Evolutionary conservation across 2,329 filamentous ascomycete genomes (phyloP), one percentile per base, ranked within the genome.

Genomic region (Mariannaea sp.): DNA sequence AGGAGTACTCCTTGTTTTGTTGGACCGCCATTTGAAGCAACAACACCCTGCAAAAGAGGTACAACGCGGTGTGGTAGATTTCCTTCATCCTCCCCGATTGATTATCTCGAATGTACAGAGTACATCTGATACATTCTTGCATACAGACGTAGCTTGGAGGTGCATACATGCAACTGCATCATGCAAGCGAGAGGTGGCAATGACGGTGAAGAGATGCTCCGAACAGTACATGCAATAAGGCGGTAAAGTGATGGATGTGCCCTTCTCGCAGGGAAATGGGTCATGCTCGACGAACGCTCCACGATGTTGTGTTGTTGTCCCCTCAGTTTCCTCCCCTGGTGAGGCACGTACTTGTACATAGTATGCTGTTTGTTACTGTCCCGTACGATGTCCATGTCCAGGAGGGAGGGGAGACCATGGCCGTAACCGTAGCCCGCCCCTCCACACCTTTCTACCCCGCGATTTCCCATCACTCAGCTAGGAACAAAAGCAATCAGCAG

Each of bases 391-490:
- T 19, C 14, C 16, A 19, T 14, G 35, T 46, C 36, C 43, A 36
- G 30, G 32, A 45, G 33, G 22, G 5, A 24, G 22, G 5, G 5
- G 22, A 5, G 22, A 12, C 48, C 40, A 14, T 22, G 13, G 12
- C 36, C 19, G 19, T 22, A 27, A 27, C 44, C 8, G 39, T 49
- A 41, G 27, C 42, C n/a, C 47, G 29, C 32, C 46, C 53, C 38
- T 51, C 52, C 53, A n/a, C 49, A 51, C 48, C 53, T 53, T 48
- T 36, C 51, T 65, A 59, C 59, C 62, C 62, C 60, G 51, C 60
- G 62, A 65, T 65, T 57, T 59, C 40, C 42, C 50, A 59, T 53
- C 27, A 38, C 30, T 24, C 35, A 45, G 39, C 49, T 27, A 47
- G n/a, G n/a, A n/a, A n/a, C n/a, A n/a, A n/a, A n/a, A n/a, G n/a